Base-by-base conservation (phyloP, 495 filamentous ascomycete genomes). In the Venustampulla echinocandica region DNA sequence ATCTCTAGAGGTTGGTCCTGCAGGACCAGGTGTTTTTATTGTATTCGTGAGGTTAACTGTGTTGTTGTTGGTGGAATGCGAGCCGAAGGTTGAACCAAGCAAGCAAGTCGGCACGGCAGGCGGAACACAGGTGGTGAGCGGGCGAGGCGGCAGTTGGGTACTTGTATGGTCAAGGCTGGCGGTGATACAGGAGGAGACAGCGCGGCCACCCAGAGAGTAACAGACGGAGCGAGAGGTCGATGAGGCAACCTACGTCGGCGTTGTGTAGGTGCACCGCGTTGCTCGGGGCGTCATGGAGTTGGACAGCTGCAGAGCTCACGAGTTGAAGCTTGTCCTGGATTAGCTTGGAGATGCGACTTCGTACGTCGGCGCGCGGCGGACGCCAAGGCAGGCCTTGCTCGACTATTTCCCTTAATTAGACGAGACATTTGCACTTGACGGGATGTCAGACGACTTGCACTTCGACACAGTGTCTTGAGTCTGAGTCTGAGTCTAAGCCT, bases 1-100 rank as follows among this genome's bases (percentile, higher is more conserved):
- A 69, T 69, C 48, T 62, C 52, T 40, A 56, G 23, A 40, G 39
- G 20, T 30, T 17, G 18, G 56, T 53, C 56, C 56, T 53, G 56
- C 55, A 53, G 56, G 56, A 59, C 52, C 36, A 28, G 46, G 20
- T n/a, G n/a, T 10, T 44, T 21, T 28, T 20, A 51, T 53, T 14
- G 30, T 53, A 18, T 34, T 46, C 46, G 47, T n/a, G n/a, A 46
- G 42, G 27, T 50, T 50, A 55, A 41, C 45, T 44, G 49, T 48
- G 19, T 36, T n/a, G n/a, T n/a, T n/a, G n/a, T n/a, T 44, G 43
- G 40, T 52, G 43, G 33, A 33, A 46, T 42, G 42, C 24, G 40
- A 44, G 50, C 24, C 23, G 46, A 37, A 42, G 21, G 37, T 50
- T 46, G 30, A 39, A 54, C 36, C 46, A 54, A 46, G 52, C 46